Conservation (phyloP, 345 rosid genomes). For the Populus euphratica region DNA sequence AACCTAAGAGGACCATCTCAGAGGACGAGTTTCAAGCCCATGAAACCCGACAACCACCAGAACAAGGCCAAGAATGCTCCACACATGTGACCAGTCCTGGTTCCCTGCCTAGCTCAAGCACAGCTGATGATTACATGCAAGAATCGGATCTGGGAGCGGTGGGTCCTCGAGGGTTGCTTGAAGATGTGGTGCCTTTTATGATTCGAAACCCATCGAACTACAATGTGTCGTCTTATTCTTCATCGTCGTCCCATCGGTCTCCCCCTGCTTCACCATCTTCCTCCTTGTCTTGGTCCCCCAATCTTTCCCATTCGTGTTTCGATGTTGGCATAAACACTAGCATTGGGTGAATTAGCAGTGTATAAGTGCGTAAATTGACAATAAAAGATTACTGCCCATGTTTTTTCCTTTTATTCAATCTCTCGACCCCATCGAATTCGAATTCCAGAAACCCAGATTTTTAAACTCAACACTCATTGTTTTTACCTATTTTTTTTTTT, state of each 20-base stretch:
- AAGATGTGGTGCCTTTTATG: constrained; percentile 68
- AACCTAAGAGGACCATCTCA: constrained; percentile 27
- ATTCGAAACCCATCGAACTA: constrained; percentile 39
- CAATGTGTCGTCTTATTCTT: constrained; percentile 25
- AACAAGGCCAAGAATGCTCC: background rate
- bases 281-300: constrained; percentile 42
- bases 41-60: constrained; percentile 10
- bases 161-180: constrained; percentile 54
- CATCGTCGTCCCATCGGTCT: constrained; percentile 44
- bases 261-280: constrained; percentile 55
- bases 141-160: constrained; percentile 13
- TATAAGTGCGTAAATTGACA: background rate
- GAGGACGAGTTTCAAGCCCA: background rate
- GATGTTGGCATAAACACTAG: constrained; percentile 16
- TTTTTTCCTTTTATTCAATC: too few species aligned
- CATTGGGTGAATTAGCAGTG: background rate
- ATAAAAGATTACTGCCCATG: background rate
- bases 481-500: too few species aligned
- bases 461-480: too few species aligned
- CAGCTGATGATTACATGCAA: background rate
- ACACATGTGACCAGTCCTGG: background rate
- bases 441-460: too few species aligned
- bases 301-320: constrained; percentile 20
- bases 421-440: too few species aligned
- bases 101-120: background rate